Evolutionary conservation across 495 filamentous ascomycete genomes (phyloP).

Genomic region (Amniculicola lignicola): DNA sequence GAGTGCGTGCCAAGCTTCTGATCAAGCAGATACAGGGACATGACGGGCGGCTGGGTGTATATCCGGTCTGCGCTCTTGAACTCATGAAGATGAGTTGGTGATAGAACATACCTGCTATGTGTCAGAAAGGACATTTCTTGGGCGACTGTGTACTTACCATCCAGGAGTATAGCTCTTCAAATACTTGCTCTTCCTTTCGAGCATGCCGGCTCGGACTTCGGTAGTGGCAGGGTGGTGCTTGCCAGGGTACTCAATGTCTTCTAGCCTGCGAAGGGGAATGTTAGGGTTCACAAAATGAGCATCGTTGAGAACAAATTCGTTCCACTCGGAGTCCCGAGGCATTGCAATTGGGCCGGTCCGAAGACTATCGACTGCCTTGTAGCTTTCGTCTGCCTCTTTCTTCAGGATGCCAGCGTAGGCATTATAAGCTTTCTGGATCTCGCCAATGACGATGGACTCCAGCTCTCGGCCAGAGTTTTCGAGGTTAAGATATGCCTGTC

Average conservation of each 20-base stretch:
- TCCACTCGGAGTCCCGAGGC: slow-evolving; percentile 91
- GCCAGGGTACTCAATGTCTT: slow-evolving; percentile 92
- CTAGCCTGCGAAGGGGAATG: slow-evolving; percentile 68
- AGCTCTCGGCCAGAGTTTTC: slow-evolving; percentile 92
- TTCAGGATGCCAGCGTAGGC: slow-evolving; percentile 86
- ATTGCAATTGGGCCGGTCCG: slow-evolving; percentile 80
- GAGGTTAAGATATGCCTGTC: slow-evolving; percentile 86
- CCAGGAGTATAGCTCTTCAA: slow-evolving; percentile 96
- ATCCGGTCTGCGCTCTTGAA: slow-evolving; percentile 86
- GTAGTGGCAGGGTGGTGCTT: slow-evolving; percentile 81
- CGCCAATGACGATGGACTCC: slow-evolving; percentile 90
- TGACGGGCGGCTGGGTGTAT: slow-evolving; percentile 72
- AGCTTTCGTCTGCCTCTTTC: slow-evolving; percentile 78
- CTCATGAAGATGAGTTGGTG: slow-evolving; percentile 94
- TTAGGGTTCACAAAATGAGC: slow-evolving; percentile 85
- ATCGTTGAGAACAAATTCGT: slow-evolving; percentile 73
- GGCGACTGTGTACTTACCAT: slow-evolving; percentile 61
- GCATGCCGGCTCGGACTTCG: slow-evolving; percentile 81
- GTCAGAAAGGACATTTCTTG: slow-evolving; percentile 40
- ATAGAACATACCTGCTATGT: slow-evolving; percentile 80
- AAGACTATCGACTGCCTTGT: slow-evolving; percentile 74
- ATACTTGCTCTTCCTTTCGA: slow-evolving; percentile 98
- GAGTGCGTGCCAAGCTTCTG: slow-evolving; percentile 95
- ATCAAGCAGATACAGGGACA: slow-evolving; percentile 92
- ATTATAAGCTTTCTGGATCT: slow-evolving; percentile 96